phyloP scores from a whole-genome alignment of 2,329 filamentous ascomycete genomes.

The Tolypocladium capitatum region DNA sequence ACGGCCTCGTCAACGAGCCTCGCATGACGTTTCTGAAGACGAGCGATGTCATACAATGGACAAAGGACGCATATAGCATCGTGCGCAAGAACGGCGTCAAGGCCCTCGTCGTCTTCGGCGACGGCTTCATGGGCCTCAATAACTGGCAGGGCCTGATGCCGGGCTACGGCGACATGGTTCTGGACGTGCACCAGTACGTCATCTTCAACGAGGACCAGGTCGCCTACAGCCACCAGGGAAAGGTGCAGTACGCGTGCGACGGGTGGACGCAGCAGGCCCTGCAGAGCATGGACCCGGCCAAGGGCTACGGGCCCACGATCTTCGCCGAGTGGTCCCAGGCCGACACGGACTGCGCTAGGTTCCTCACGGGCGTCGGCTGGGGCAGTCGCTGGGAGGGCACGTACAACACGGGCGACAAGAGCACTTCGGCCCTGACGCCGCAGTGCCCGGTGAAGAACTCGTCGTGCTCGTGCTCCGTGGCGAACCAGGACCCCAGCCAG shows the following conservation, averaged over 20 bases:
- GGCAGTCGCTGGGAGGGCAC: conserved; percentile 91
- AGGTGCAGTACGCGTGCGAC: conserved; percentile 75
- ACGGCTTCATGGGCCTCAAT: conserved; percentile 82
- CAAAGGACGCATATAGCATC: conserved; percentile 54
- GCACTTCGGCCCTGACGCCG: conserved; percentile 51
- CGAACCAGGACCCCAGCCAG: conserved; percentile 57
- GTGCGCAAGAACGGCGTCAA: conserved; percentile 66
- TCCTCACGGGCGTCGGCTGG: conserved; percentile 79
- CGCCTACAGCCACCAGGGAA: conserved; percentile 64
- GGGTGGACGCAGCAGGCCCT: conserved; percentile 74
- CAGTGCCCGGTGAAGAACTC: conserved; percentile 57
- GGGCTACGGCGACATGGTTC: conserved; percentile 56
- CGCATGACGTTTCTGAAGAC: conserved; percentile 64
- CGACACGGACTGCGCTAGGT: conserved; percentile 81
- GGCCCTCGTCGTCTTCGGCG: conserved; percentile 70
- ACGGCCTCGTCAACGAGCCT: conserved; percentile 90
- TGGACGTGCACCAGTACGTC: conserved; percentile 98
- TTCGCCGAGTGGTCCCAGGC: conserved; percentile 97
- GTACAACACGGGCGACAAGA: conserved; percentile 51
- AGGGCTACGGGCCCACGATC: conserved; percentile 83
- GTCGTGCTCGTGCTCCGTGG: conserved; percentile 58
- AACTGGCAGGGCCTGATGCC: conserved; percentile 84
- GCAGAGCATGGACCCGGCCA: conserved; percentile 55
- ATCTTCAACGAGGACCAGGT: conserved; percentile 93
- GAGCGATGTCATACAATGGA: conserved; percentile 65